Evolutionary conservation across 176 grass and related monocot species (phyloP).

Genomic region (Zoysia pacifica): DNA sequence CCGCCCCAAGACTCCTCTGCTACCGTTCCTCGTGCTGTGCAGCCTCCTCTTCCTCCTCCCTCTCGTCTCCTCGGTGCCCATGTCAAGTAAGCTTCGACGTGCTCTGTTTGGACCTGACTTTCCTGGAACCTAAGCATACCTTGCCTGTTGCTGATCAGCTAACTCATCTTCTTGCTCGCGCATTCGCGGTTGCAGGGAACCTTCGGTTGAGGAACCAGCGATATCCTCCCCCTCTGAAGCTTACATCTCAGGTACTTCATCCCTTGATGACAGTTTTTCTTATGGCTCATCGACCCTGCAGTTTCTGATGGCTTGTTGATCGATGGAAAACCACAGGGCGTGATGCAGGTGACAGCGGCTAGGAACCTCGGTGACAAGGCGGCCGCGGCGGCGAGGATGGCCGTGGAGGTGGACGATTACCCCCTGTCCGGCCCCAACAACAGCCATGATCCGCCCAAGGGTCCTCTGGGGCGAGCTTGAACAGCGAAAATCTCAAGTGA

Average conservation of each 20-base stretch:
- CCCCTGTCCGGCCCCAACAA: constrained; percentile 33
- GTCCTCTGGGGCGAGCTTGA: constrained; percentile 36
- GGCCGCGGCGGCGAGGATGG: constrained; percentile 24
- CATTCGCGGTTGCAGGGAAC: constrained; percentile 23
- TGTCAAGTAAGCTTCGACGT: constrained; percentile 26
- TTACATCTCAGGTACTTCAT: constrained; percentile 11
- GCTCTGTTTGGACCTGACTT: too few species aligned
- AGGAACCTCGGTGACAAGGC: background rate
- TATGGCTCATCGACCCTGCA: too few species aligned
- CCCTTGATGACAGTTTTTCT: too few species aligned
- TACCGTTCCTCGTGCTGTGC: constrained; percentile 19
- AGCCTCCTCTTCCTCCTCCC: constrained; percentile 30
- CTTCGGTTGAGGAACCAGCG: background rate
- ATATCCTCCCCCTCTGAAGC: constrained; percentile 3
- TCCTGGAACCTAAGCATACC: background rate
- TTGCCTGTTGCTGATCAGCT: background rate
- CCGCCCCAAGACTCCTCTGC: constrained; percentile 7
- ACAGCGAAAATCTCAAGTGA: too few species aligned
- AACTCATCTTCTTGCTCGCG: too few species aligned
- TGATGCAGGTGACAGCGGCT: background rate
- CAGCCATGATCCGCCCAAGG: constrained; percentile 45
- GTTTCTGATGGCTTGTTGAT: background rate
- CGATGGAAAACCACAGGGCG: background rate
- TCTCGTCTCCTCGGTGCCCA: constrained; percentile 36
- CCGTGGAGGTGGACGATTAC: constrained; percentile 59